A percentile compares a stretch with the other conserved stretches of the same genome.
Conservation (phyloP, 2,329 filamentous ascomycete genomes). For the Corinectria fuckeliana region DNA sequence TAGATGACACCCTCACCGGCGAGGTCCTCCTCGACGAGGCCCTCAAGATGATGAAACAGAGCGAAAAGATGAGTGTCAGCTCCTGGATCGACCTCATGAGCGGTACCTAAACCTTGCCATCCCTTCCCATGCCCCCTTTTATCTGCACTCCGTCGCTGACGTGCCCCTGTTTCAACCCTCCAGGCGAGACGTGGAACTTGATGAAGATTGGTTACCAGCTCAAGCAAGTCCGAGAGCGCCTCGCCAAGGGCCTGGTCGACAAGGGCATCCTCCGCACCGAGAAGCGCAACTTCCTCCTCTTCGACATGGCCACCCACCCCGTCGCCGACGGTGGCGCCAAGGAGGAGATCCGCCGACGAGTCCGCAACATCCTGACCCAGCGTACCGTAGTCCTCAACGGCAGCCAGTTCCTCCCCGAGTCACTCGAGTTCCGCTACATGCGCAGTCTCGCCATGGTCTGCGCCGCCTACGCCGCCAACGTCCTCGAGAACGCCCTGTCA, state of each 20-base stretch:
- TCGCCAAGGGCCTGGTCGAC: constrained; percentile 97
- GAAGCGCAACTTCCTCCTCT: constrained; percentile 98
- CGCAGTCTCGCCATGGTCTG: constrained; percentile 96
- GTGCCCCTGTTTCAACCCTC: constrained; percentile 25
- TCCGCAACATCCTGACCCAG: constrained; percentile 90
- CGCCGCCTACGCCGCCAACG: constrained; percentile 96
- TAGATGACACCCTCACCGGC: constrained; percentile 94
- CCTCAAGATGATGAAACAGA: constrained; percentile 99
- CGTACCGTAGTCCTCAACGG: constrained; percentile 89
- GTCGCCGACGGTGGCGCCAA: constrained; percentile 96
- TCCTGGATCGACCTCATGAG: constrained; percentile 99
- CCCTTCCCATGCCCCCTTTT: constrained; percentile 6
- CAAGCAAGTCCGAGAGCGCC: constrained; percentile 96
- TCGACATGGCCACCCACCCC: constrained; percentile 99
- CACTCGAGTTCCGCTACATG: constrained; percentile 91
- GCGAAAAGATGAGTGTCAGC: constrained; percentile 99
- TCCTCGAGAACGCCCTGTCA: constrained; percentile 95
- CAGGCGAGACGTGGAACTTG: constrained; percentile 98
- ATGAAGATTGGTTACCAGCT: constrained; percentile 99
- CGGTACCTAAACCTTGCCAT: constrained; percentile 61
- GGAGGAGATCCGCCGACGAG: constrained; percentile 92
- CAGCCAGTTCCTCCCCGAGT: constrained; percentile 90
- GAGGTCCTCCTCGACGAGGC: constrained; percentile 97
- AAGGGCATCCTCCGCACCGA: constrained; percentile 98
- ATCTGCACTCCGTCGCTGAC: constrained; percentile 23